Conservation (phyloP, 1,284 basidiomycete genomes). For the Thecaphora thlaspeos region DNA sequence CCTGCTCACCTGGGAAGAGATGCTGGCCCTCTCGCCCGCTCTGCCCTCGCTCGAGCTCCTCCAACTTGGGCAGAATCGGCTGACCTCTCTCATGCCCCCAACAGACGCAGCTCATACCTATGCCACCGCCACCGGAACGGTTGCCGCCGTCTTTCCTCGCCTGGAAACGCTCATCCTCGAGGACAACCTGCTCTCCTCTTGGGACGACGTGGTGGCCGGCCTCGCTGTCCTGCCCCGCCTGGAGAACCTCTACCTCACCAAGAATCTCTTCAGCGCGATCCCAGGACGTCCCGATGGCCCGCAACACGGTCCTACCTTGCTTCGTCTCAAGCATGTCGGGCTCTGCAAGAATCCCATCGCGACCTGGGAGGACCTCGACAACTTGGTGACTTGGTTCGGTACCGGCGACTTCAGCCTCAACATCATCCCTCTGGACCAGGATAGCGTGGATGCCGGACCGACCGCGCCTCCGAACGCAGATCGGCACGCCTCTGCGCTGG, state of each 20-base stretch:
- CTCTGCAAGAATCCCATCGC: conserved; percentile 68
- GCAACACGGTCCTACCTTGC: too few relatives aligned
- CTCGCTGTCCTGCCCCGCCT: conserved; percentile 65
- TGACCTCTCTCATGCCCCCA: conserved; percentile 59
- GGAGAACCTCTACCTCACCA: conserved; percentile 69
- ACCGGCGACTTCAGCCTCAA: conserved; percentile 21
- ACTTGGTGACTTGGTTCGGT: conserved; percentile 69
- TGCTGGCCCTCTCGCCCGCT: conserved; percentile 60
- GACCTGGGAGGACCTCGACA: conserved; percentile 71
- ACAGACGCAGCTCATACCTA: too few relatives aligned
- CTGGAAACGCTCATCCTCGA: conserved; percentile 73
- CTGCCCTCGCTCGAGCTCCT: conserved; percentile 69
- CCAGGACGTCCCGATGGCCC: conserved; percentile 57
- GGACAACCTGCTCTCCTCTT: conserved; percentile 68
- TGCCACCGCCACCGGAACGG: too few relatives aligned
- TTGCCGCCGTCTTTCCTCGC: conserved; percentile 35
- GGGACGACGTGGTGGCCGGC: conserved; percentile 64
- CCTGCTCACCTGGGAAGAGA: conserved; percentile 69
- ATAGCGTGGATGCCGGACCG: conserved; percentile 4
- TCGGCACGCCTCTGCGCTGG: conserved; percentile 1
- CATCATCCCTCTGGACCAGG: conserved; percentile 7
- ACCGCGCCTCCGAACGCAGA: conserved; percentile 2
- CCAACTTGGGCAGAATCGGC: conserved; percentile 75
- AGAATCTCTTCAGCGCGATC: conserved; percentile 66
- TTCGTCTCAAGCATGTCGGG: conserved; percentile 66